Evolutionary conservation across 2,329 filamentous ascomycete species (phyloP), one percentile per base, ranked within the genome.

Genomic region (Nakataea oryzae): DNA sequence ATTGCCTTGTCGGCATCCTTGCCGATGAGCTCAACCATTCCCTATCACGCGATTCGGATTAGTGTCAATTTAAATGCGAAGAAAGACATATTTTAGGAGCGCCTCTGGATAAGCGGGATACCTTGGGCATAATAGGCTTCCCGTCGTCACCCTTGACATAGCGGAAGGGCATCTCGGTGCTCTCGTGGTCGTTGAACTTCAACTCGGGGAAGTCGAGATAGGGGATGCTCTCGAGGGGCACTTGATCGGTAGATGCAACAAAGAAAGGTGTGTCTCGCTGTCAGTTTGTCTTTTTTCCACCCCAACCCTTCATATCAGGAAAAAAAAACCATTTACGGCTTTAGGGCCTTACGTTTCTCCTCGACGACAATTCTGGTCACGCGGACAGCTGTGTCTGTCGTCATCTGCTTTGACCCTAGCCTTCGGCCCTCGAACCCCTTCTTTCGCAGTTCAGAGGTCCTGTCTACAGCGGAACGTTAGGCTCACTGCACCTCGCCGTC

Each of bases 101-200:
- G n/a, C n/a, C 17, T 63, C 24, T 2, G 9, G 2, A 29, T 4
- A 13, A 59, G 29, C 54, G 47, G 11, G 41, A 11, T 76, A 96
- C 93, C 78, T 90, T 82, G 27, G 95, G 95, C 92, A 99, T 96
- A 63, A 97, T 86, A 1, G 93, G 91, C 67, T 90, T 80, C 57
- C 89, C 91, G 62, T 90, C 79, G 13, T 84, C 77, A 60, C 83
- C 87, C 71, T 84, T 88, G 60, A 99, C 93, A 72, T 99, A 99
- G 67, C 95, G 90, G 75, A 99, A 99, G 0, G 95, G 95, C 95
- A 99, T 97, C 74, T 96, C 83, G 0, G 93, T 96, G 73, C 90
- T 95, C 77, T 99, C 95, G 70, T 96, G 88, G 72, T 95, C 87
- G 73, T 90, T 91, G 73, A 97, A 88, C 71, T 87, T 87, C 71